phyloP scores from a whole-genome alignment of 208 protist species.

The Zelonia costaricensis region DNA sequence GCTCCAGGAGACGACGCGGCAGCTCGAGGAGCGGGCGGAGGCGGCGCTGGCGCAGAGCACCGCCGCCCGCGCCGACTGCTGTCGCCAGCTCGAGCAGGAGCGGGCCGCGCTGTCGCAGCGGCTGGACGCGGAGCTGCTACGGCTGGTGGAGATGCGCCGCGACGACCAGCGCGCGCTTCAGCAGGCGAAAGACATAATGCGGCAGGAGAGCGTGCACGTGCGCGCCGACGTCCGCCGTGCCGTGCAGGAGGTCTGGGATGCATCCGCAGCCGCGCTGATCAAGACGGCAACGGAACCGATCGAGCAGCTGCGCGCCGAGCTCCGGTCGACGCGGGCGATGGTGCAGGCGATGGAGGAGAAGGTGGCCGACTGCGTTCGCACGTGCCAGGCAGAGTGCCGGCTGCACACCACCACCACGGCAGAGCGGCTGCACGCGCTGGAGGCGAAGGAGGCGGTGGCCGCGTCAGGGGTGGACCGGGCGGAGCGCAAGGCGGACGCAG shows the following conservation, averaged over 20 bases:
- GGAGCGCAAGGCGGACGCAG: constrained; percentile 69
- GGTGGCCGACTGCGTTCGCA: constrained; percentile 49
- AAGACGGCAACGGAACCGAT: constrained; percentile 45
- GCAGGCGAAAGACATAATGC: constrained; percentile 35
- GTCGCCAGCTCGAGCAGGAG: constrained; percentile 66
- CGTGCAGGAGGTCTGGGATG: constrained; percentile 59
- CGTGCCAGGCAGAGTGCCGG: constrained; percentile 54
- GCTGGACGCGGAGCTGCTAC: constrained; percentile 71
- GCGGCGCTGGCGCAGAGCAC: constrained; percentile 46
- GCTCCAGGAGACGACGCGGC: constrained; percentile 39
- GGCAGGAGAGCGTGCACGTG: constrained; percentile 31
- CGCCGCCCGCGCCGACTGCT: constrained; percentile 50
- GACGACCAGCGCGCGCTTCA: constrained; percentile 63
- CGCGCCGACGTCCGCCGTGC: constrained; percentile 33
- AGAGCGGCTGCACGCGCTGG: constrained; percentile 72
- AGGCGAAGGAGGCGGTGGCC: constrained; percentile 52
- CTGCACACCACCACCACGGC: constrained; percentile 39
- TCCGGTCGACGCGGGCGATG: constrained; percentile 30
- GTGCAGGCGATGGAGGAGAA: constrained; percentile 47
- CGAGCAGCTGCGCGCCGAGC: constrained; percentile 35
- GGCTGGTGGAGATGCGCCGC: constrained; percentile 65
- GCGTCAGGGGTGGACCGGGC: constrained; percentile 60
- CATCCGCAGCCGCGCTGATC: constrained; percentile 40
- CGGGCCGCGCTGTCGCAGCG: constrained; percentile 47
- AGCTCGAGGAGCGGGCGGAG: constrained; percentile 51